phyloP scores from a whole-genome alignment of 345 rosid genomes.

The Excoecaria agallocha region DNA sequence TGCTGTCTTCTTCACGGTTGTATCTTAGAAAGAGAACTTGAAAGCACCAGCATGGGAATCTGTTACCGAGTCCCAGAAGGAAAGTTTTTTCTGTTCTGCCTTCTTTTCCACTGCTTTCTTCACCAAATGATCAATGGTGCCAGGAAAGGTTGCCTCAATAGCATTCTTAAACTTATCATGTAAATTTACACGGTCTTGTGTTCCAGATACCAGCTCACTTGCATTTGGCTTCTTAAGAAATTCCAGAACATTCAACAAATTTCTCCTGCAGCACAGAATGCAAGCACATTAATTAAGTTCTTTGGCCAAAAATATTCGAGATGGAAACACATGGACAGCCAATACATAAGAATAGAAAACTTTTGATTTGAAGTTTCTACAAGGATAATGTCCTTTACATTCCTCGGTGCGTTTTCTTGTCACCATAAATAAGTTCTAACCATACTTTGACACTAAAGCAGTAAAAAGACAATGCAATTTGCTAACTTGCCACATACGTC shows the following conservation, averaged over 20 bases:
- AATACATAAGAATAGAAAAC: no score
- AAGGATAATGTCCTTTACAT: no score
- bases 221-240: conserved; percentile 90
- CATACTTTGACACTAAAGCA: not conserved
- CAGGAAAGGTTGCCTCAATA: conserved; percentile 59
- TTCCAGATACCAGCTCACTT: conserved; percentile 77
- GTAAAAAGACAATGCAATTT: not conserved
- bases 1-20: not conserved
- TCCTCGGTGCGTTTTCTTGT: no score
- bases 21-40: conserved; percentile 63
- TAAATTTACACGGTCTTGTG: conserved; percentile 72
- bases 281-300: not conserved
- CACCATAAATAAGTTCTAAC: no score
- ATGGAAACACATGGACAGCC: not conserved
- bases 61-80: conserved; percentile 78
- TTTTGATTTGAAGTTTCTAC: not conserved
- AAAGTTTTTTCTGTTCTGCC: conserved; percentile 49
- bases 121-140: conserved; percentile 50
- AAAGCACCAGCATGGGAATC: conserved; percentile 71
- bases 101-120: conserved; percentile 55
- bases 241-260: conserved; percentile 74
- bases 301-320: not conserved
- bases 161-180: conserved; percentile 71
- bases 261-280: conserved; percentile 55
- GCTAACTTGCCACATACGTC: not conserved